Evolutionary conservation across 2,329 filamentous ascomycete genomes (phyloP).

Genomic region (Chaetomiaceae sp.): DNA sequence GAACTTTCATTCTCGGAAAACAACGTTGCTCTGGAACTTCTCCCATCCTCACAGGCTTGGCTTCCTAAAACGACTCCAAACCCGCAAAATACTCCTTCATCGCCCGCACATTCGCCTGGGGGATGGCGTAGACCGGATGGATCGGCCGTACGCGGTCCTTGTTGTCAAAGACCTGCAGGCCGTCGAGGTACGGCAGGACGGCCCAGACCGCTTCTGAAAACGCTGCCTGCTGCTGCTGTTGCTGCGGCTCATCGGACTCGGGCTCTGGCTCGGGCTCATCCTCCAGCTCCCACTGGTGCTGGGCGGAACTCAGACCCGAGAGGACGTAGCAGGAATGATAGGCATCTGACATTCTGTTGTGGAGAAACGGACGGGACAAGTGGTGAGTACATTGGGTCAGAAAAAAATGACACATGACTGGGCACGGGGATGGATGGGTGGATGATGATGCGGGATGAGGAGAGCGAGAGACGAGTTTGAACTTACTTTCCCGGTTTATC

Average conservation of each 20-base stretch:
- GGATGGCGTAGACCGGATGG: constrained; percentile 84
- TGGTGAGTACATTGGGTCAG: neutral
- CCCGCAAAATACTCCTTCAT: constrained; percentile 58
- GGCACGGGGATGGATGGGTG: constrained; percentile 12
- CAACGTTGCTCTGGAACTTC: too few species aligned
- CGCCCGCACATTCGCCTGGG: constrained; percentile 61
- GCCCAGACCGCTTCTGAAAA: constrained; percentile 38
- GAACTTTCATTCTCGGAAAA: too few species aligned
- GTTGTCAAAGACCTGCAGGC: constrained; percentile 63
- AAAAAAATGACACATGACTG: neutral
- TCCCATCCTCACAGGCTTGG: too few species aligned
- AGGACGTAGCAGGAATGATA: constrained; percentile 95
- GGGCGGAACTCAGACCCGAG: constrained; percentile 75
- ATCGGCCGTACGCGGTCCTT: constrained; percentile 64
- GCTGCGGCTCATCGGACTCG: constrained; percentile 34
- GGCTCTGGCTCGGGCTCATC: constrained; percentile 35
- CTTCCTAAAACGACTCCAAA: too few species aligned
- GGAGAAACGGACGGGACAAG: neutral
- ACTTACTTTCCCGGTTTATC: constrained; percentile 89
- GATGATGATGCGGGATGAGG: constrained; percentile 5
- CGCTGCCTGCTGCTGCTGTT: constrained; percentile 20
- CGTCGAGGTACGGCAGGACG: constrained; percentile 45
- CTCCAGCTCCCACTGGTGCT: constrained; percentile 58
- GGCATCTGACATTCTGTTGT: constrained; percentile 57
- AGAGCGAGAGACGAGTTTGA: neutral